These are phyloP conservation scores for Annulohypoxylon bovei DNA, from an alignment of 495 filamentous ascomycete genomes.

Conservation along the genomic window DNA sequence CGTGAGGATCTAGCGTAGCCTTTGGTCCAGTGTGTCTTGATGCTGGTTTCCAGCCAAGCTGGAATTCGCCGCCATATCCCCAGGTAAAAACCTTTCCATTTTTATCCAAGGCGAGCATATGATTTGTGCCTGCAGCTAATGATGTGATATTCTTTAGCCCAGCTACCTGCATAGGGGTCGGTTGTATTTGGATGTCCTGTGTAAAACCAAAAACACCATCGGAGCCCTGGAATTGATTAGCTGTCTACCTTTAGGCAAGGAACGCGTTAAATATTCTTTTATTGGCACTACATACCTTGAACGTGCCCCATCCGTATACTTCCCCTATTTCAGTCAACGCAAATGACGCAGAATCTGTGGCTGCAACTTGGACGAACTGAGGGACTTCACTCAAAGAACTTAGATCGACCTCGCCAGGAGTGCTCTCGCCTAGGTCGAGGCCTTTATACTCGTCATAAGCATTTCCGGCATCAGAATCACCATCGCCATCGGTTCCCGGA, in stretches of 20 bases:
- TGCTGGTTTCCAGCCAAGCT: slow-evolving; percentile 76
- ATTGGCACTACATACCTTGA: slow-evolving; percentile 62
- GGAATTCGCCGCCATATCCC: slow-evolving; percentile 77
- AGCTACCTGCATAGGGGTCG: slow-evolving; percentile 42
- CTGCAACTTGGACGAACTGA: slow-evolving; percentile 68
- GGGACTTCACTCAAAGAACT: slow-evolving; percentile 60
- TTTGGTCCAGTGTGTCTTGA: slow-evolving; percentile 64
- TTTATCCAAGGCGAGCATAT: slow-evolving; percentile 74
- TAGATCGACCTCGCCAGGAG: slow-evolving; percentile 61
- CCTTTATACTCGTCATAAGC: slow-evolving; percentile 56
- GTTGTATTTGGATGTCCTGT: slow-evolving; percentile 41
- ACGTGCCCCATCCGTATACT: slow-evolving; percentile 78
- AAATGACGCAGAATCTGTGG: slow-evolving; percentile 70
- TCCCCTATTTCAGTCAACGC: slow-evolving; percentile 69
- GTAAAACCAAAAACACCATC: slow-evolving; percentile 76
- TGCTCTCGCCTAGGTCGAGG: slow-evolving; percentile 57
- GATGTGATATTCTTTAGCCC: slow-evolving; percentile 69
- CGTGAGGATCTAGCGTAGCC: slow-evolving; percentile 70
- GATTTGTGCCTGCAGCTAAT: slow-evolving; percentile 72
- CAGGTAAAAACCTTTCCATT: slow-evolving; percentile 73
- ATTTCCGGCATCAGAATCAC: slow-evolving; percentile 56
- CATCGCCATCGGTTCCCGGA: slow-evolving; percentile 23
- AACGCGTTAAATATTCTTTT: neutral
- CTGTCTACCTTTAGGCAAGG: no score
- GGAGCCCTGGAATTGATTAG: slow-evolving; percentile 46